Evolutionary conservation across 495 filamentous ascomycete genomes (phyloP), one percentile per base, ranked within the genome.

Genomic region (Podospora comata): DNA sequence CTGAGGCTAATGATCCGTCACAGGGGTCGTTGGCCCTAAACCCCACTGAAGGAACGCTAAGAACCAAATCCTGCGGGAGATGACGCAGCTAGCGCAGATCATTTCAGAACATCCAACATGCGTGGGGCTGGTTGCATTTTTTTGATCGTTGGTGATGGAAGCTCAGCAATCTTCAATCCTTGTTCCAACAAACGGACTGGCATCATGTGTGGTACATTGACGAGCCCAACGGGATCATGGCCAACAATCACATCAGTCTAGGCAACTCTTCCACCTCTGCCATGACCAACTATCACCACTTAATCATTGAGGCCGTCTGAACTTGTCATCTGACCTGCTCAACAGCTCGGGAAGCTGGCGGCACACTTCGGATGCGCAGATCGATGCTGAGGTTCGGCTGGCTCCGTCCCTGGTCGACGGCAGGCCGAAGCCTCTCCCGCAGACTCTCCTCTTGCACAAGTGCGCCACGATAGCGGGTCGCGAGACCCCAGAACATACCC

Each of bases 41-140:
- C 39, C 39, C 39, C 13, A 48, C 39, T 48, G 39, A 16, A 11
- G 39, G 39, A 48, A 48, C 39, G 39, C 39, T 48, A 48, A 32
- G 30, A 32, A 7, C 0, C 16, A 13, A 56, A 56, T 5, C 16
- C 54, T 19, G 20, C 27, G 58, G 59, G 23, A 7, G 16, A 61
- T 61, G 59, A 61, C 59, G 59, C 59, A 16, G 39, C 39, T 48
- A 61, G 59, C 27, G 59, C 59, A 61, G 59, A 61, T 61, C 59
- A 61, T 61, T 61, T 61, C 32, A 61, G 59, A 61, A 61, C 26
- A 26, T 28, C 20, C 20, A 28, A 58, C 23, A 1, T 20, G 19
- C 19, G 11, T 58, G n/a, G 56, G 19, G 19, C 6, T 27, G 23
- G 56, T 20, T 58, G 19, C 56, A 20, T 58, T 2, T 60, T 27